Conservation (phyloP, 169 alveolate species). For the Cryptosporidium andersoni region DNA sequence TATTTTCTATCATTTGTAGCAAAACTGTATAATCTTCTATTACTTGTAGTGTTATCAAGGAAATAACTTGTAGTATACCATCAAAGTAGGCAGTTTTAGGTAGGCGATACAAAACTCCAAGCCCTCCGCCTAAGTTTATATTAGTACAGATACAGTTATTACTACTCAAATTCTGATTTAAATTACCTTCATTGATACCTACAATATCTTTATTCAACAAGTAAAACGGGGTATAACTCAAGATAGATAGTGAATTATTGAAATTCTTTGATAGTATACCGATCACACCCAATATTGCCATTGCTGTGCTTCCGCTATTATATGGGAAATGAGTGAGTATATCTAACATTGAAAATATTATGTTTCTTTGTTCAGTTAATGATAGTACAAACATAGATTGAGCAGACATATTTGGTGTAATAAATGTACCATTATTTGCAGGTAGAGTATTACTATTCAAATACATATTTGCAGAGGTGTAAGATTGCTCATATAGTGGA, state of each 20-base stretch:
- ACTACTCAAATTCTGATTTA: constrained; percentile 14
- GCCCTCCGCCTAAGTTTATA: constrained; percentile 55
- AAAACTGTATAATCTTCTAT: constrained; percentile 46
- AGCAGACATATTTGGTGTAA: not conserved
- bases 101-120: constrained; percentile 51
- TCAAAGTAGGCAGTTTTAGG: constrained; percentile 57
- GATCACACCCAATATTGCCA: constrained; percentile 58
- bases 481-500: constrained; percentile 21
- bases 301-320: constrained; percentile 56
- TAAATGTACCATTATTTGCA: too few species aligned
- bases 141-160: constrained; percentile 44
- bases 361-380: constrained; percentile 23
- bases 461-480: not conserved
- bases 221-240: constrained; percentile 66
- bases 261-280: constrained; percentile 32
- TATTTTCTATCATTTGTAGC: constrained; percentile 46
- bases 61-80: constrained; percentile 57
- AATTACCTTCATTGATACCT: not conserved
- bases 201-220: not conserved
- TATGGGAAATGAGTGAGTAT: constrained; percentile 56
- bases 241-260: constrained; percentile 27
- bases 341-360: constrained; percentile 58
- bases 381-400: not conserved
- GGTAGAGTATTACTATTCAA: not conserved
- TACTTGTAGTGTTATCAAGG: constrained; percentile 46